Base-by-base conservation (phyloP, 140 eudicot genomes). In the Cichorium intybus region DNA sequence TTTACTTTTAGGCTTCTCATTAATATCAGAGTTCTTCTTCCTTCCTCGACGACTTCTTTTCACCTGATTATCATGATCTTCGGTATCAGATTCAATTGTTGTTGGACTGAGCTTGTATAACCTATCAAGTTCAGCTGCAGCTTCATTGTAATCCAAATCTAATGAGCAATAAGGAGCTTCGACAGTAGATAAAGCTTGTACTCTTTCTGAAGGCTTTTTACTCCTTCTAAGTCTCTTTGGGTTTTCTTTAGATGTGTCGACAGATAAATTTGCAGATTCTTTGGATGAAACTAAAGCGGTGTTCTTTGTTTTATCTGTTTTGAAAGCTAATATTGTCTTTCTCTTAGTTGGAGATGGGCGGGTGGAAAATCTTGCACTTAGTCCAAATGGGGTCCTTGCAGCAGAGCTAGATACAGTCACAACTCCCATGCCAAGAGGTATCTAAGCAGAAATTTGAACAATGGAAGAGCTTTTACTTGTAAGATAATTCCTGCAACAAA, bases 321-420 rank as follows among this genome's bases (percentile, higher is more conserved):
- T 89, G 63, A 94, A 94, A 17, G 87, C 84, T 62, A 75, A 31
- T 48, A 84, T 70, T 4, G 81, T 35, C 18, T 82, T 56, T 66
- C 83, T 84, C 62, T 77, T 89, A 9, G 57, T 50, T 15, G 83
- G 68, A 68, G 80, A 69, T 46, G 47, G 56, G 54, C 43, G 77
- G 34, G 75, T 7, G 7, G 87, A 76, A 37, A 75, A 68, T 78
- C 70, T 80, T 48, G 87, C 47, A 62, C 70, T 81, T 61, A 85
- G 74, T 78, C 95, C 97, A 58, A 84, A 48, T n/a, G 95, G 85
- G 12, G 83, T 78, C 50, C 86, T 75, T 24, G 93, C 80, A 68
- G 95, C 97, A 50, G 95, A 81, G 74, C 91, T 94, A 57, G 97
- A 89, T 61, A 80, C 87, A 56, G 96, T 77, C 79, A 85, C 93